Evolutionary conservation across 2,329 filamentous ascomycete species (phyloP).

Genomic region (Blumeria hordei): DNA sequence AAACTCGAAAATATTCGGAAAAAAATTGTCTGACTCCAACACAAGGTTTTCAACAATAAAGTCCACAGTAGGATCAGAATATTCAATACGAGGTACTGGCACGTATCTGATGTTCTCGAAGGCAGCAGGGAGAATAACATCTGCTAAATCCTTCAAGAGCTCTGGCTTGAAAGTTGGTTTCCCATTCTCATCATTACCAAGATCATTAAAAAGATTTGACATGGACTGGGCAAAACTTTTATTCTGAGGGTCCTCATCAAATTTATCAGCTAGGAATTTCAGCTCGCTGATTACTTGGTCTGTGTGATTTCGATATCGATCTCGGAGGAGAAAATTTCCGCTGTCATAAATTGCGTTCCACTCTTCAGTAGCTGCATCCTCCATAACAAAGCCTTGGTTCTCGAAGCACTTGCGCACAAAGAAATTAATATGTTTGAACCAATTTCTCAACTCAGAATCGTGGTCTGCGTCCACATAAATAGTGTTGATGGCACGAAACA

Average conservation of each 20-base stretch:
- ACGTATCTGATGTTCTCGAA: conserved; percentile 78
- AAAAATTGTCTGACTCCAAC: conserved; percentile 88
- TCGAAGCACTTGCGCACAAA: conserved; percentile 68
- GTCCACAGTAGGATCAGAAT: conserved; percentile 62
- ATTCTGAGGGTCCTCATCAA: conserved; percentile 73
- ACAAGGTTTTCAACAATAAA: conserved; percentile 84
- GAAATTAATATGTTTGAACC: conserved; percentile 58
- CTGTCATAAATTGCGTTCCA: conserved; percentile 73
- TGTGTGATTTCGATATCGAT: conserved; percentile 70
- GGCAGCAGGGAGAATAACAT: conserved; percentile 61
- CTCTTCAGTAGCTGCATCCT: conserved; percentile 53
- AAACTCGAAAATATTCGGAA: conserved; percentile 76
- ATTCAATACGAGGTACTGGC: conserved; percentile 83
- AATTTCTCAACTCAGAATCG: conserved; percentile 66
- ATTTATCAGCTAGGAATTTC: conserved; percentile 75
- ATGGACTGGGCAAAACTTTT: conserved; percentile 51
- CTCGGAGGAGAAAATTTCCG: conserved; percentile 64
- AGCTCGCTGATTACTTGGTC: conserved; percentile 71
- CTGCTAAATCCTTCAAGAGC: conserved; percentile 65
- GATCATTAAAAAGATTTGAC: conserved; percentile 66
- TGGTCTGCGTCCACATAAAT: conserved; percentile 72
- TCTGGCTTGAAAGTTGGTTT: conserved; percentile 83
- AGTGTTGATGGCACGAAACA: conserved; percentile 62
- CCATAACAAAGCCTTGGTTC: conserved; percentile 76
- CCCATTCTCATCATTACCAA: conserved; percentile 70